A percentile compares a stretch with the other conserved stretches of the same genome.
phyloP scores from a whole-genome alignment of 495 filamentous ascomycete species.

The Trichoderma reesei region DNA sequence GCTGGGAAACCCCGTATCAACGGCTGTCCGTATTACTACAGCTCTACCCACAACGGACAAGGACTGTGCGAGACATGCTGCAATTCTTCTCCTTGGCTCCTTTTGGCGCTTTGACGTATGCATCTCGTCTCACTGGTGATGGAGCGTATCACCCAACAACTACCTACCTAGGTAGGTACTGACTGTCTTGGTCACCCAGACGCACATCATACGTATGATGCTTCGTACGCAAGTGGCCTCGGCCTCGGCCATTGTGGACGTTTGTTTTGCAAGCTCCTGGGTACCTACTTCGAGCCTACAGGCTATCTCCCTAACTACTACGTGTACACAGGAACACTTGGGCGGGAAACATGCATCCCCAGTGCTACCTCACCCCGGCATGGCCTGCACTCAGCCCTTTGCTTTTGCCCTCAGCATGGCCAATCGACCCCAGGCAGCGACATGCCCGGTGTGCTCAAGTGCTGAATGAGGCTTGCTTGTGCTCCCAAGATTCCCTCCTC shows the following conservation, averaged over 20 bases:
- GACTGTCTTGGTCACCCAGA: no score
- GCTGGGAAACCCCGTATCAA: background rate
- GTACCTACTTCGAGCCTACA: no score
- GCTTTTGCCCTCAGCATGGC: background rate
- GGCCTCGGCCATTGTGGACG: no score
- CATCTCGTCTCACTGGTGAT: background rate
- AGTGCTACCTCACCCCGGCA: background rate
- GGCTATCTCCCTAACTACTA: no score
- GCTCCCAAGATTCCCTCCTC: background rate
- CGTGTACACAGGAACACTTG: no score
- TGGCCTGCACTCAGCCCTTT: background rate
- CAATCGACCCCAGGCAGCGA: background rate
- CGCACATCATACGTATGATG: no score
- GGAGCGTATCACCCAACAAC: no score
- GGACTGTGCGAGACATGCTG: background rate
- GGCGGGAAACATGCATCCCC: background rate
- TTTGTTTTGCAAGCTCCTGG: no score
- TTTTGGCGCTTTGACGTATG: background rate
- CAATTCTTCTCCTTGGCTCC: background rate
- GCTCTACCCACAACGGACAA: no score
- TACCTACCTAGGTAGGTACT: no score
- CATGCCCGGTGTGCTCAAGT: background rate
- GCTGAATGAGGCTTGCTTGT: background rate
- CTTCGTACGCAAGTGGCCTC: no score
- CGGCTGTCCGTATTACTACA: no score